Percentiles rank a stretch among this genome's conserved stretches.
These are phyloP conservation scores for Leptographium flavum DNA, from an alignment of 2,329 filamentous ascomycete species.

Conservation along the genomic window DNA sequence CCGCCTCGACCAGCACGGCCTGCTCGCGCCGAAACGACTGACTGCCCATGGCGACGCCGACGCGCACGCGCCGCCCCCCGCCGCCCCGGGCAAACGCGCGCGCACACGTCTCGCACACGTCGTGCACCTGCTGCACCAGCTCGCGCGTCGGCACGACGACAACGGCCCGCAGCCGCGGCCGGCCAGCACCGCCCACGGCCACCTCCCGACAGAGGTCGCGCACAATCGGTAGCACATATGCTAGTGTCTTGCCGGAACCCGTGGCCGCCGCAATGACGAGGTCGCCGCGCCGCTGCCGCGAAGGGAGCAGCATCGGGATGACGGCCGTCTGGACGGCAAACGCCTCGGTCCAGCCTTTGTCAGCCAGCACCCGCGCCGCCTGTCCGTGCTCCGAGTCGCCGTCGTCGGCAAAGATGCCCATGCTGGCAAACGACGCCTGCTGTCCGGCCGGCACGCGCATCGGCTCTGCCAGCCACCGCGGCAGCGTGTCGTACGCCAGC, in stretches of 20 bases:
- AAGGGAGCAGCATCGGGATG: constrained; percentile 64
- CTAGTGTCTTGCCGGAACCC: constrained; percentile 87
- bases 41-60: constrained; percentile 73
- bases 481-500: constrained; percentile 64
- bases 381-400: constrained; percentile 16
- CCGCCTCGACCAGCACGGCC: constrained; percentile 28
- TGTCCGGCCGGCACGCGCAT: constrained; percentile 50
- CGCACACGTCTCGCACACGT: constrained; percentile 62
- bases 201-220: constrained; percentile 50
- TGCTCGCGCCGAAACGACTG: constrained; percentile 57
- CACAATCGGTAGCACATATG: constrained; percentile 78
- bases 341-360: constrained; percentile 55
- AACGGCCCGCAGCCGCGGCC: constrained; percentile 59
- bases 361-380: constrained; percentile 42
- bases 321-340: constrained; percentile 70
- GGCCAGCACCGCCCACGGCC: constrained; percentile 9
- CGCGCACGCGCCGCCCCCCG: constrained; percentile 52
- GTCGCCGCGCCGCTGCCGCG: constrained; percentile 50
- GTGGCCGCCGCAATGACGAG: constrained; percentile 85
- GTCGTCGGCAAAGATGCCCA: constrained; percentile 7
- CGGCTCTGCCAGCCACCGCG: constrained; percentile 66
- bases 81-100: constrained; percentile 44
- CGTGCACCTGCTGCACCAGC: constrained; percentile 72
- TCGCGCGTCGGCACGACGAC: constrained; percentile 87
- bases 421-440: constrained; percentile 38